Evolutionary conservation across 371 early-diverging fungal species (phyloP), one percentile per base, ranked within the genome.

Genomic region (Mortierella sp.): DNA sequence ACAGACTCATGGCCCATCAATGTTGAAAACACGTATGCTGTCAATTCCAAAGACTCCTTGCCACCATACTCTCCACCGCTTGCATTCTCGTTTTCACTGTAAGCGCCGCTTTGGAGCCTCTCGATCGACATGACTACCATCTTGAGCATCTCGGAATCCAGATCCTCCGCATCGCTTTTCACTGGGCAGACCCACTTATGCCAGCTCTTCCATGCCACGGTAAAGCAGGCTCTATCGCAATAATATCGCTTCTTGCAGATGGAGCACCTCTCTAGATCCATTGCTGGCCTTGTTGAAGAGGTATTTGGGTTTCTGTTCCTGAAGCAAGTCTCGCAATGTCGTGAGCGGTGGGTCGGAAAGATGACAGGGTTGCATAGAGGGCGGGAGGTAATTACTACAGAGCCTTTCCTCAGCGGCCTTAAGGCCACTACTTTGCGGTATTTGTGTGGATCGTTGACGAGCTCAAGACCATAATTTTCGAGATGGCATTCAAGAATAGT

Each of bases 121-220:
- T 80, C 80, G 47, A 74, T 64, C n/a, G 71, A 58, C 35, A 80
- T 80, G 65, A 63, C 75, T 8, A 80, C 58, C 80, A 74, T 80
- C 57, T 80, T 70, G 28, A 80, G 68, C 80, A 80, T 80, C 58
- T 80, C 80, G 51, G 70, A 68, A 32, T 80, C 80, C 66, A 80
- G 71, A 57, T 80, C 74, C 17, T 80, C 74, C 51, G 51, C 62
- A 34, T 80, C 75, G 8, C 6, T 53, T 40, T 70, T 67, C 37
- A 74, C 71, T 0, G 71, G 34, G 32, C 80, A 80, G 56, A 74
- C 60, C 74, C 80, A 80, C 10, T 65, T 63, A 35, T 80, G 80
- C 80, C 80, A 80, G 15, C 75, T 71, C 61, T 68, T 80, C 80
- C 80, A 80, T 7, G 80, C 75, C 12, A 65, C 37, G 0, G 80